Conservation (phyloP, 2,329 filamentous ascomycete genomes). For the Epichloe typhina region DNA sequence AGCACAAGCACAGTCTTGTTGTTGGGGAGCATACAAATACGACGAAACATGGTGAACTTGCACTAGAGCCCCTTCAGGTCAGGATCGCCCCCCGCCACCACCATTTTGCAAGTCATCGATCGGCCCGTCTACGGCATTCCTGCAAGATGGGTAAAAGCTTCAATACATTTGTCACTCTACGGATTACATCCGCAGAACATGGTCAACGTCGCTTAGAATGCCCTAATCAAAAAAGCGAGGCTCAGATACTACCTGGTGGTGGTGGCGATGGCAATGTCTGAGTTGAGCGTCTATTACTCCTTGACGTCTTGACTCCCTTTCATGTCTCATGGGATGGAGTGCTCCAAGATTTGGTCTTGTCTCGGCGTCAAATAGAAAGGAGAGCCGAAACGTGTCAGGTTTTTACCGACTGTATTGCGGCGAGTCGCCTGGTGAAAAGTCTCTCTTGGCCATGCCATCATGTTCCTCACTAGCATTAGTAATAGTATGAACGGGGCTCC, state of each 20-base stretch:
- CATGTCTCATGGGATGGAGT: background rate
- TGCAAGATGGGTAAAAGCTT: background rate
- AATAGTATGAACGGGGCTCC: no score
- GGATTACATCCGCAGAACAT: no score
- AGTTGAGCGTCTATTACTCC: background rate
- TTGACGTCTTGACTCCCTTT: no score
- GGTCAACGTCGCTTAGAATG: no score
- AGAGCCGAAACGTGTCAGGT: background rate
- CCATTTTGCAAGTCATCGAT: background rate
- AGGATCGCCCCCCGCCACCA: background rate
- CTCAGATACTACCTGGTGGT: no score
- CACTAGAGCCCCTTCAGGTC: background rate
- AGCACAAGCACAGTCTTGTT: background rate
- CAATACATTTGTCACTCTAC: background rate
- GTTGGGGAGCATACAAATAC: background rate
- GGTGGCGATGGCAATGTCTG: background rate
- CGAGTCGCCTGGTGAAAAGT: no score
- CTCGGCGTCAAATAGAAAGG: background rate
- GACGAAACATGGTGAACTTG: background rate
- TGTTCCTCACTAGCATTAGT: no score
- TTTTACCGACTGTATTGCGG: background rate
- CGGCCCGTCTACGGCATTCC: conserved; percentile 1
- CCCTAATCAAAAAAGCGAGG: background rate
- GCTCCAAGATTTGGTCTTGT: background rate
- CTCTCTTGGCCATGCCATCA: no score